Base-by-base conservation (phyloP, 139 green algal species). In the Yamagishiella unicocca region DNA sequence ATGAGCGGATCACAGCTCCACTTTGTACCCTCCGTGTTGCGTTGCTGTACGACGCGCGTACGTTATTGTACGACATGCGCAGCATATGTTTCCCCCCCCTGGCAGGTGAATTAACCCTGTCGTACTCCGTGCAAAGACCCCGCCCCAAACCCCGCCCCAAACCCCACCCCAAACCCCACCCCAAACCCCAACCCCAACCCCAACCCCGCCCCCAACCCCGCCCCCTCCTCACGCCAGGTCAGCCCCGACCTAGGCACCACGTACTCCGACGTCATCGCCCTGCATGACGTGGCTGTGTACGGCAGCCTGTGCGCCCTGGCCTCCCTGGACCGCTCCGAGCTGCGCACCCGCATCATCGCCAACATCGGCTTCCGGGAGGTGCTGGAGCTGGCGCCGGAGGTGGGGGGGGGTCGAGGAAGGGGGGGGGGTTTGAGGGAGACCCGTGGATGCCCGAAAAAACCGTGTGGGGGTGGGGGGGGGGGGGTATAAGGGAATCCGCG, bases 251-350 rank as follows among this genome's bases (percentile, higher is more conserved):
- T 99, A 43, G 94, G 93, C 43, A 92, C 37, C 37, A 84, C 72
- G n/a, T 99, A 95, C 91, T 93, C 70, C 14, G 94, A 98, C 22
- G 95, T 98, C 31, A 84, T 98, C 8, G 89, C 96, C 4, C 86
- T 92, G 0, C 92, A 96, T 58, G 97, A 99, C 83, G 90, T 99
- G 21, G 97, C 97, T 6, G 62, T 94, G 45, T 99, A 98, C 81
- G 97, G 96, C n/a, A 94, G 83, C 6, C 91, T 99, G 62, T 97
- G 92, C 87, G 96, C 96, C 14, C 92, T 99, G 46, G 97, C 97
- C 25, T 94, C 91, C 78, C 96, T 99, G 87, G 93, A 97, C 72
- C 93, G 97, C 1, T 58, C 4, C 0, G 95, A 99, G 90, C 92
- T 99, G 62, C 84, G 92, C 46, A 61, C 38, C 24, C 40, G 84